Conservation (phyloP, 2,329 filamentous ascomycete species). For the Trichoderma semiorbis region DNA sequence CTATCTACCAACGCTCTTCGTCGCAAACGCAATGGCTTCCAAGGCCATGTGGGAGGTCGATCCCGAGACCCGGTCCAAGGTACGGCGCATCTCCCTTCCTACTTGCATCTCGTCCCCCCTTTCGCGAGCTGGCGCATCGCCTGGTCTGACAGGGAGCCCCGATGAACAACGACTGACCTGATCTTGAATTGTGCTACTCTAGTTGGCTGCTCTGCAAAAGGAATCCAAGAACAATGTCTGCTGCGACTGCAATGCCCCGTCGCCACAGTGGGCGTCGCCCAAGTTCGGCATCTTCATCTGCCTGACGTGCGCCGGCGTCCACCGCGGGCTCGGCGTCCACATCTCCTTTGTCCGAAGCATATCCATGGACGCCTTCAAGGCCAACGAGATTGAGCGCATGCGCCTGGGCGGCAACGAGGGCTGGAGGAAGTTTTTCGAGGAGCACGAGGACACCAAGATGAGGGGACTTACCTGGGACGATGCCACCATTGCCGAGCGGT, state of each 20-base stretch:
- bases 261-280: slow-evolving; percentile 95
- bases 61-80: slow-evolving; percentile 94
- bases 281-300: slow-evolving; percentile 99
- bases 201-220: slow-evolving; percentile 91
- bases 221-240: slow-evolving; percentile 84
- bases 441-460: slow-evolving; percentile 63
- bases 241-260: slow-evolving; percentile 92
- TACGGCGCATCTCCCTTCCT: slow-evolving; percentile 38
- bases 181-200: slow-evolving; percentile 12
- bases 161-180: slow-evolving; percentile 17
- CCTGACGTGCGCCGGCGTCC: slow-evolving; percentile 89
- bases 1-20: background rate
- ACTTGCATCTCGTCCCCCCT: slow-evolving; percentile 2
- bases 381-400: slow-evolving; percentile 89
- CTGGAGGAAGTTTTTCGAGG: slow-evolving; percentile 85
- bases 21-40: slow-evolving; percentile 49
- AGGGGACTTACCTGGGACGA: slow-evolving; percentile 74
- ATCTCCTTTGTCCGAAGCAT: slow-evolving; percentile 97
- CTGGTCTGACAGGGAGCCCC: background rate
- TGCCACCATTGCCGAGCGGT: slow-evolving; percentile 84
- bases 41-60: slow-evolving; percentile 98
- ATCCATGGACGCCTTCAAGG: slow-evolving; percentile 98
- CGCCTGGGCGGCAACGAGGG: slow-evolving; percentile 82
- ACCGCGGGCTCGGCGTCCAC: slow-evolving; percentile 92
- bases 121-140: slow-evolving; percentile 14